Evolutionary conservation across 2,329 filamentous ascomycete genomes (phyloP).

Genomic region (Curvularia sp.): DNA sequence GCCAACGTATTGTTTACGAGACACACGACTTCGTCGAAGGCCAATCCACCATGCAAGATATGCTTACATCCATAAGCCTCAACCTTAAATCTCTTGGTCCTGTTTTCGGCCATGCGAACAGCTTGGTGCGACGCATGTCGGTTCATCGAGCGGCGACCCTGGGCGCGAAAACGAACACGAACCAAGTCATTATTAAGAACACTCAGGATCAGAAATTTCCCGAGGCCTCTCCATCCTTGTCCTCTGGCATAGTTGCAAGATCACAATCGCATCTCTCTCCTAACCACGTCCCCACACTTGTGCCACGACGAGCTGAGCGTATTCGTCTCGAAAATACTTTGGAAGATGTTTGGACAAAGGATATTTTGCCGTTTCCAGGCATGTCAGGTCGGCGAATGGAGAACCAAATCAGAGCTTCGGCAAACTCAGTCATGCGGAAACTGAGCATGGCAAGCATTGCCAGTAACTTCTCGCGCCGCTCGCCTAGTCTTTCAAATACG

Average conservation of each 20-base stretch:
- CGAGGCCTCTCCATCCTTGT: slow-evolving; percentile 54
- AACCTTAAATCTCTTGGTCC: slow-evolving; percentile 77
- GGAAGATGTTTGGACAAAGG: slow-evolving; percentile 82
- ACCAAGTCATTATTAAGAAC: slow-evolving; percentile 85
- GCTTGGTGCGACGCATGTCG: slow-evolving; percentile 71
- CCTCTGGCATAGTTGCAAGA: slow-evolving; percentile 69
- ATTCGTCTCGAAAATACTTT: slow-evolving; percentile 77
- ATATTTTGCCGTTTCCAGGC: slow-evolving; percentile 81
- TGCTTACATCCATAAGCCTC: slow-evolving; percentile 71
- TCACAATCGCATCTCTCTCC: slow-evolving; percentile 82
- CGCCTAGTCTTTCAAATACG: slow-evolving; percentile 63
- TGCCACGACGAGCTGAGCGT: slow-evolving; percentile 77
- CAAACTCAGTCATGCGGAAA: slow-evolving; percentile 86
- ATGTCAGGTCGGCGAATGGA: slow-evolving; percentile 74
- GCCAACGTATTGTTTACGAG: slow-evolving; percentile 59
- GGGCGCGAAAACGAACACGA: slow-evolving; percentile 70
- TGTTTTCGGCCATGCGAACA: slow-evolving; percentile 75
- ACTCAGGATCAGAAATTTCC: slow-evolving; percentile 72
- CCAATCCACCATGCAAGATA: slow-evolving; percentile 56
- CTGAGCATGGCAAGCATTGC: slow-evolving; percentile 83
- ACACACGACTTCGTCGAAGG: slow-evolving; percentile 60
- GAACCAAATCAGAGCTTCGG: slow-evolving; percentile 76
- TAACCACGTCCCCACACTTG: slow-evolving; percentile 71
- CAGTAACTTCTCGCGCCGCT: slow-evolving; percentile 76
- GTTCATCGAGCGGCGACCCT: slow-evolving; percentile 80